Evolutionary conservation across 2,329 filamentous ascomycete species (phyloP).

Genomic region (Dactylella cylindrospora): DNA sequence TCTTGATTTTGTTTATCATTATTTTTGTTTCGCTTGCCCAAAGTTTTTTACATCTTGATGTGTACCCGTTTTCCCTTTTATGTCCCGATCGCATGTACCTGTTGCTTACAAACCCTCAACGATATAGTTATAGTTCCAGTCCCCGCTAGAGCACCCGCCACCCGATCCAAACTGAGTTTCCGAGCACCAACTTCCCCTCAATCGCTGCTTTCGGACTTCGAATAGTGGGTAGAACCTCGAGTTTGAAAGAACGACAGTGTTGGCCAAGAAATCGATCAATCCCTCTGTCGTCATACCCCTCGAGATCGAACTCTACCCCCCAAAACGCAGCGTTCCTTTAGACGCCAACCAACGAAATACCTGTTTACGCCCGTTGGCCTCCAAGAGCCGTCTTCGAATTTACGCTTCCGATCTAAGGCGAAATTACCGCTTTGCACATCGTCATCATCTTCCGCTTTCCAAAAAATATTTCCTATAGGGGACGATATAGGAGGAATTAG

Average conservation of each 20-base stretch:
- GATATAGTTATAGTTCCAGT: constrained; percentile 37
- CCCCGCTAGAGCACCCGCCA: constrained; percentile 10
- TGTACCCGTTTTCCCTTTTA: constrained; percentile 7
- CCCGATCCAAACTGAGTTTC: too few species aligned
- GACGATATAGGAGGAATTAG: constrained; percentile 44
- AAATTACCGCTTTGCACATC: constrained; percentile 8
- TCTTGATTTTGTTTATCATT: constrained; percentile 6
- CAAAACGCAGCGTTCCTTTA: too few species aligned
- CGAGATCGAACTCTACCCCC: constrained; percentile 19
- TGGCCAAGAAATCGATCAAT: constrained; percentile 31
- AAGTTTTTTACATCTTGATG: not conserved
- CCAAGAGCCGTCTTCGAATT: too few species aligned
- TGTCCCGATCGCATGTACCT: constrained; percentile 18
- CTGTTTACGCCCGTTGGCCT: too few species aligned
- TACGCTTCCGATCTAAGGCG: constrained; percentile 37
- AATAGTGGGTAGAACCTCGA: constrained; percentile 3
- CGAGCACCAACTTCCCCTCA: too few species aligned
- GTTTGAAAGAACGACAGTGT: constrained; percentile 30
- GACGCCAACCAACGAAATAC: too few species aligned
- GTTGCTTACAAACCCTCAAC: constrained; percentile 41
- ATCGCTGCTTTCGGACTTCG: constrained; percentile 37
- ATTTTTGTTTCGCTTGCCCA: constrained; percentile 4
- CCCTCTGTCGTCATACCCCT: constrained; percentile 35
- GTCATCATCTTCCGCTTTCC: constrained; percentile 38
- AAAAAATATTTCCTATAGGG: constrained; percentile 36